Conservation (phyloP, 2,329 filamentous ascomycete species). For the Berkeleyomyces basicola region DNA sequence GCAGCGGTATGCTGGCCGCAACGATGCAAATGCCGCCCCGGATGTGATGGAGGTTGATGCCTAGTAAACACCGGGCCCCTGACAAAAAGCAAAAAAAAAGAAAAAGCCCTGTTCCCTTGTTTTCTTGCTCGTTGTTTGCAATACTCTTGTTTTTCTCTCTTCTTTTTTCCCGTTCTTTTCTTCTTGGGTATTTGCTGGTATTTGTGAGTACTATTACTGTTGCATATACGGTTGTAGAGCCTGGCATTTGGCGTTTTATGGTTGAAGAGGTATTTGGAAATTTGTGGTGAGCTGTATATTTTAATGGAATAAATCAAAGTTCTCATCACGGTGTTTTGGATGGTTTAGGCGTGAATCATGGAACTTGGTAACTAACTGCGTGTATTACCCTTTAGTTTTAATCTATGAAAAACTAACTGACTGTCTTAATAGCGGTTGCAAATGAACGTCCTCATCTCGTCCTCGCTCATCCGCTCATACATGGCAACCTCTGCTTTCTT, state of each 20-base stretch:
- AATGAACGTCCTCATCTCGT: conserved; percentile 39
- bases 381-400: no score
- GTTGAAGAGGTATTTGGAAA: neutral
- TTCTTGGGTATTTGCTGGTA: neutral
- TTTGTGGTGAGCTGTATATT: conserved; percentile 1
- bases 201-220: neutral
- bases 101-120: neutral
- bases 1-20: conserved; percentile 12
- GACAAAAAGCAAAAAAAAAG: neutral
- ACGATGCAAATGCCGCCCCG: conserved; percentile 21
- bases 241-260: conserved; percentile 1
- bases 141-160: neutral
- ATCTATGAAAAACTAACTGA: no score
- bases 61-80: neutral
- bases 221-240: neutral
- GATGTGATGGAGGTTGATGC: conserved; percentile 25
- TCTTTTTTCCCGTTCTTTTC: neutral
- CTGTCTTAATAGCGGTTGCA: conserved; percentile 46
- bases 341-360: neutral
- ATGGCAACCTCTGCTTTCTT: conserved; percentile 42
- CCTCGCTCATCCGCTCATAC: conserved; percentile 30
- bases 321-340: neutral
- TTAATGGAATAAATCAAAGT: neutral
- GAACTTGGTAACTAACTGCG: no score
- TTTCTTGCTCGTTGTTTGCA: neutral